Base-by-base conservation (phyloP, 257 asterid genomes). In the Leptodermis oblonga region DNA sequence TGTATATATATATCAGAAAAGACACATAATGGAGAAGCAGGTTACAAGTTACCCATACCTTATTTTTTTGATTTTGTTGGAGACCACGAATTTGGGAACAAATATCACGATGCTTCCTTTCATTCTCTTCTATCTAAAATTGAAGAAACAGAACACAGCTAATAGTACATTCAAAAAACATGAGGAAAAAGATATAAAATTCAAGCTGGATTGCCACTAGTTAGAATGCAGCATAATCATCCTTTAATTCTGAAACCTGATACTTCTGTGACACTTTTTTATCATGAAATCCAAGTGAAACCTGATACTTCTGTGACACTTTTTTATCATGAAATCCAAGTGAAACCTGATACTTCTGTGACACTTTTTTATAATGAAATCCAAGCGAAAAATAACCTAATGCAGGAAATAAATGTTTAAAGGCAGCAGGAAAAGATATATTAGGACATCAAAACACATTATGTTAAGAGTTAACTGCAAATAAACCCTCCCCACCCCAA, bases 111-210 rank as follows among this genome's bases (percentile, higher is more conserved):
- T 78, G 76, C 67, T 61, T 78, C 78, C 65, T 80, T 69, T 81
- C 96, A 69, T 71, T 60, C 34, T 83, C 92, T 62, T 82, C 87
- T 67, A 89, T 74, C 98, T 92, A 81, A 68, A 82, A 82, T 68
- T 14, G 22, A 48, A 73, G 60, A 62, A 65, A 63, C 51, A 30
- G 31, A 51, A 41, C 13, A 26, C 53, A 41, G 63, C 17, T 31
- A 49, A 26, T 25, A 0, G 8, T 46, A 39, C 2, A 41, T 23
- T 71, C 9, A 8, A 63, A 62, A 9, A 23, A 28, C 6, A 26
- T 9, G 26, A 17, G 43, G 30, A 39, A 18, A 20, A 49, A 13
- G 42, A 39, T 42, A 46, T 9, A 60, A 56, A 70, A 12, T 45
- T 70, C 20, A 62, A 4, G 69, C 30, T 61, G 20, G 61, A 31